A percentile compares a stretch with the other conserved stretches of the same genome.
Conservation (phyloP, 1,284 basidiomycete species). For the Phlebopus sp. region DNA sequence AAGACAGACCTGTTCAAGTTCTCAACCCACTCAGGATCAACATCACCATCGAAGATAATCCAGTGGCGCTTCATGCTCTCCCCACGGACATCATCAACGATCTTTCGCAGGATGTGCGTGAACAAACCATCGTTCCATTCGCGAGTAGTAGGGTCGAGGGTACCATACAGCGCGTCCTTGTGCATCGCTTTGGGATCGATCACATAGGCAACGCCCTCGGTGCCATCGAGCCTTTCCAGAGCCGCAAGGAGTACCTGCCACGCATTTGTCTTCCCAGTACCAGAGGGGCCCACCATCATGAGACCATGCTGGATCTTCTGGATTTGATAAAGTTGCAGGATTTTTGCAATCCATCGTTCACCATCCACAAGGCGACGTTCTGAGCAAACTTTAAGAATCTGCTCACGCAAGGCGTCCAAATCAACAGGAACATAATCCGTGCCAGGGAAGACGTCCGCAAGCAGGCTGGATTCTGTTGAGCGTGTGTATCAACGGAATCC, state of each 20-base stretch:
- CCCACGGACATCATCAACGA: conserved; percentile 97
- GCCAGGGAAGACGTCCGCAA: conserved; percentile 97
- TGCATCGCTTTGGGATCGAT: conserved; percentile 99
- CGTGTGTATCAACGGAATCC: not conserved
- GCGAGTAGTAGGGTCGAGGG: conserved; percentile 93
- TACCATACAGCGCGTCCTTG: conserved; percentile 97
- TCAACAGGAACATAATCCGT: conserved; percentile 90
- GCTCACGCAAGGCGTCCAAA: conserved; percentile 78
- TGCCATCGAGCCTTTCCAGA: conserved; percentile 87
- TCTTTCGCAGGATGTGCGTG: conserved; percentile 96
- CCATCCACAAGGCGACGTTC: conserved; percentile 85
- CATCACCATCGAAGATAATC: conserved; percentile 99
- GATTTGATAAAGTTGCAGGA: conserved; percentile 97
- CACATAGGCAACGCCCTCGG: conserved; percentile 92
- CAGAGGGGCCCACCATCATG: conserved; percentile 99
- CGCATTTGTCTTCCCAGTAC: conserved; percentile 95
- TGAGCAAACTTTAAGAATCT: conserved; percentile 85
- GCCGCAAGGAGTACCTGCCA: conserved; percentile 95
- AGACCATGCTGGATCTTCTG: conserved; percentile 99
- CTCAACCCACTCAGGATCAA: conserved; percentile 99
- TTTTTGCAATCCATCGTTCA: conserved; percentile 93
- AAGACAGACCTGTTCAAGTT: conserved; percentile 89
- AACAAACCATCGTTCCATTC: conserved; percentile 99
- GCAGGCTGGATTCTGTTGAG: conserved; percentile 53
- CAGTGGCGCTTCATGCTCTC: conserved; percentile 97